Percentiles rank a stretch among this genome's conserved stretches.
Evolutionary conservation across 2,329 filamentous ascomycete species (phyloP).

Genomic region (Rhinocladiella mackenziei): DNA sequence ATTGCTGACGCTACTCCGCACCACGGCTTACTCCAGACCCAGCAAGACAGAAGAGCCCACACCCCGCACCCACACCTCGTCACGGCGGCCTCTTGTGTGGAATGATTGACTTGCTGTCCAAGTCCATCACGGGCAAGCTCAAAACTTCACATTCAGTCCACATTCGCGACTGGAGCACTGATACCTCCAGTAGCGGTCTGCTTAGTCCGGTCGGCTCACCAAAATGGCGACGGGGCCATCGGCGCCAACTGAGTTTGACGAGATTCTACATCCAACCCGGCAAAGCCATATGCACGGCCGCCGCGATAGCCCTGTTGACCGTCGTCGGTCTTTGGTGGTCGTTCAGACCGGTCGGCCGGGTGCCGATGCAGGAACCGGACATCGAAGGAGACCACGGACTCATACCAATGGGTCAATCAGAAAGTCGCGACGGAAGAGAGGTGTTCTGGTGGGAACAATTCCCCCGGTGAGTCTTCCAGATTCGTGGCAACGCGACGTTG

Average conservation of each 20-base stretch:
- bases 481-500: not conserved
- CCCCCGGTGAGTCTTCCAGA: slow-evolving; percentile 12
- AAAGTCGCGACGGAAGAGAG: slow-evolving; percentile 21
- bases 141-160: slow-evolving; percentile 6
- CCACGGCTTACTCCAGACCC: no score
- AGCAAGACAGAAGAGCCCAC: no score
- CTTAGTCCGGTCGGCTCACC: slow-evolving; percentile 14
- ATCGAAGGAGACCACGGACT: slow-evolving; percentile 9
- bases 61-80: no score
- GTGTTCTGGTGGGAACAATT: slow-evolving; percentile 31
- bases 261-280: slow-evolving; percentile 16
- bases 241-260: slow-evolving; percentile 17
- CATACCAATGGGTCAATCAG: slow-evolving; percentile 26
- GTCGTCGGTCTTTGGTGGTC: slow-evolving; percentile 15
- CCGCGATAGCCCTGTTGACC: slow-evolving; percentile 16
- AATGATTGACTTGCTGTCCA: slow-evolving; percentile 19
- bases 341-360: not conserved
- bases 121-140: slow-evolving; percentile 13
- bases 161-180: slow-evolving; percentile 11
- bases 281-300: slow-evolving; percentile 18
- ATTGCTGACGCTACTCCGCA: not conserved
- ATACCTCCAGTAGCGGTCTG: slow-evolving; percentile 13
- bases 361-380: slow-evolving; percentile 1
- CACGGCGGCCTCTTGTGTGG: no score
- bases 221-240: slow-evolving; percentile 11